These are phyloP conservation scores for Euptelea pleiosperma DNA, from an alignment of 164 flowering plant species.

Conservation along the genomic window DNA sequence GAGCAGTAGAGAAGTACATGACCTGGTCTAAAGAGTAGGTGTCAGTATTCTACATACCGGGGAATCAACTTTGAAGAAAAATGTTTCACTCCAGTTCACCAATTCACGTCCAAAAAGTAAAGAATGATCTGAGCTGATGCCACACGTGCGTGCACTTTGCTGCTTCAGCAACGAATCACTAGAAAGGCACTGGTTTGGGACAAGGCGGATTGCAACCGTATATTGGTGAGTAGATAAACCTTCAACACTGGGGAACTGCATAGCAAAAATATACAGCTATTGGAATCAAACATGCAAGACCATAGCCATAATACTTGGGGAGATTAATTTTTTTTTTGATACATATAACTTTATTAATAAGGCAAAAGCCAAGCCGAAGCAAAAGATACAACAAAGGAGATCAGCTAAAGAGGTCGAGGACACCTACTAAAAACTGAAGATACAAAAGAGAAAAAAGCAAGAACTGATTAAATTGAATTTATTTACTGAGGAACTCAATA, in stretches of 20 bases:
- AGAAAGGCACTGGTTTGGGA: conserved; percentile 29
- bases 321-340: too few species aligned
- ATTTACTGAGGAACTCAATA: too few species aligned
- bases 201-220: conserved; percentile 52
- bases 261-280: conserved; percentile 9
- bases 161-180: conserved; percentile 37
- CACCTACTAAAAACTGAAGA: too few species aligned
- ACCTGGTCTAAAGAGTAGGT: background rate
- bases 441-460: too few species aligned
- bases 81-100: conserved; percentile 79
- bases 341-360: too few species aligned
- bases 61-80: conserved; percentile 86
- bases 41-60: conserved; percentile 40
- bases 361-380: too few species aligned
- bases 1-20: background rate
- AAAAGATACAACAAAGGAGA: too few species aligned
- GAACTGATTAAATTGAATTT: too few species aligned
- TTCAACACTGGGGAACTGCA: conserved; percentile 60
- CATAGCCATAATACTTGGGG: background rate
- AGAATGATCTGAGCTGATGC: conserved; percentile 40
- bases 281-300: conserved; percentile 1
- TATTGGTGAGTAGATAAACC: conserved; percentile 56
- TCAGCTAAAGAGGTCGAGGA: too few species aligned
- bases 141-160: conserved; percentile 90
- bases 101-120: conserved; percentile 37